phyloP scores from a whole-genome alignment of 257 asterid species.

The Jasminum sambac region DNA sequence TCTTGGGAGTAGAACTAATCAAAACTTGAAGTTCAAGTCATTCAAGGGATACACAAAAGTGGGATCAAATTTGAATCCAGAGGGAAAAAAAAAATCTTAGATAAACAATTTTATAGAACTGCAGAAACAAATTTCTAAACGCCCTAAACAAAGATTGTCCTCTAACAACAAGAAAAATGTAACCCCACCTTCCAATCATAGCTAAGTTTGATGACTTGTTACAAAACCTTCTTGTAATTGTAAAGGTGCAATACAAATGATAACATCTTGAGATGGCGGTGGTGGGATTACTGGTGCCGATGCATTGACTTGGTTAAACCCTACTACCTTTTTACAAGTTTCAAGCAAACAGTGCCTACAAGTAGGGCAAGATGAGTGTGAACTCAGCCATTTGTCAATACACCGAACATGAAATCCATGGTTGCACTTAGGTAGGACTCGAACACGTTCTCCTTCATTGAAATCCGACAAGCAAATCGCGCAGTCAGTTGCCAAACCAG shows the following conservation, averaged over 20 bases:
- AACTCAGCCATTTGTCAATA: slow-evolving; percentile 48
- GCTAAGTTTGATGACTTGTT: slow-evolving; percentile 31
- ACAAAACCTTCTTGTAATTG: slow-evolving; percentile 48
- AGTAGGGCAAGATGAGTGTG: slow-evolving; percentile 63
- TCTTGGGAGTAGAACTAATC: no score
- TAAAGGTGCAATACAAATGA: slow-evolving; percentile 41
- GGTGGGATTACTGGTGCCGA: not conserved
- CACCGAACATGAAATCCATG: no score
- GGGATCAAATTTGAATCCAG: no score
- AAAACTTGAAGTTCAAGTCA: no score
- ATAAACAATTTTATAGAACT: no score
- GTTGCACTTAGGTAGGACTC: slow-evolving; percentile 51
- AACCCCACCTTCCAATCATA: no score
- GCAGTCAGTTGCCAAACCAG: slow-evolving; percentile 45
- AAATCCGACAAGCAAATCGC: slow-evolving; percentile 53
- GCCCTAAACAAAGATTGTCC: no score
- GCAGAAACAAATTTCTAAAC: no score
- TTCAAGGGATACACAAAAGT: no score
- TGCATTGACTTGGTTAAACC: slow-evolving; percentile 17
- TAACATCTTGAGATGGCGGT: slow-evolving; percentile 26
- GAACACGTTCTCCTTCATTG: slow-evolving; percentile 35
- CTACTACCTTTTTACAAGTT: slow-evolving; percentile 44
- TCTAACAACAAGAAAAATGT: no score
- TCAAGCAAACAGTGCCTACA: slow-evolving; percentile 53
- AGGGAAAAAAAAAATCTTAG: no score